phyloP scores from a whole-genome alignment of 2,329 filamentous ascomycete species.

The Fusarium avenaceum region DNA sequence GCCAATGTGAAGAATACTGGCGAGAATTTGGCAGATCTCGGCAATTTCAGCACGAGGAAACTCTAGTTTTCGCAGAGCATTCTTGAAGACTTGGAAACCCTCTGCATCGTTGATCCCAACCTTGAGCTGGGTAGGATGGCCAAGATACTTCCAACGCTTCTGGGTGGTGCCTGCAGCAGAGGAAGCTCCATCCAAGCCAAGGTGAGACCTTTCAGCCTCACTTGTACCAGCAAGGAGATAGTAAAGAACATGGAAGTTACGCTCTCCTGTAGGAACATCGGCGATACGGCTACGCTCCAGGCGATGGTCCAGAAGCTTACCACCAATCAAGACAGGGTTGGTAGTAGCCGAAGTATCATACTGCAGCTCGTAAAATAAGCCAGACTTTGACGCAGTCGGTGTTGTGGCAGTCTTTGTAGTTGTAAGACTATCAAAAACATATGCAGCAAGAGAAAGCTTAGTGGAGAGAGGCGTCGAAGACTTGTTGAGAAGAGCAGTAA shows the following conservation, averaged over 20 bases:
- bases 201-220: conserved; percentile 87
- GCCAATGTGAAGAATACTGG: conserved; percentile 95
- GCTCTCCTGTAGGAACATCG: conserved; percentile 92
- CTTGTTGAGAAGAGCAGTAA: conserved; percentile 87
- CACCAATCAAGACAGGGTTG: conserved; percentile 90
- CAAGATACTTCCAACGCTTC: conserved; percentile 95
- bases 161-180: conserved; percentile 65
- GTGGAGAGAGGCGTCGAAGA: conserved; percentile 93
- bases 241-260: conserved; percentile 96
- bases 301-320: conserved; percentile 93
- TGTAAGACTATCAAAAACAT: conserved; percentile 95
- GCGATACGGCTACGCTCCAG: conserved; percentile 92
- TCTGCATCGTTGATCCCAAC: conserved; percentile 96
- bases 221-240: conserved; percentile 95
- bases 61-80: conserved; percentile 91
- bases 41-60: conserved; percentile 95
- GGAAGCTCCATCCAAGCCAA: conserved; percentile 70
- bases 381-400: conserved; percentile 94
- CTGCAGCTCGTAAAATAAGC: conserved; percentile 94
- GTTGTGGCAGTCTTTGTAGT: conserved; percentile 98
- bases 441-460: conserved; percentile 92
- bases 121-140: conserved; percentile 95
- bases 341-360: conserved; percentile 91
- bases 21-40: conserved; percentile 95
- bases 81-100: conserved; percentile 98